Percentiles rank a stretch among this genome's conserved stretches.
These are phyloP conservation scores for Tricholoma flavovirens DNA, from an alignment of 768 basidiomycete genomes.

Conservation along the genomic window DNA sequence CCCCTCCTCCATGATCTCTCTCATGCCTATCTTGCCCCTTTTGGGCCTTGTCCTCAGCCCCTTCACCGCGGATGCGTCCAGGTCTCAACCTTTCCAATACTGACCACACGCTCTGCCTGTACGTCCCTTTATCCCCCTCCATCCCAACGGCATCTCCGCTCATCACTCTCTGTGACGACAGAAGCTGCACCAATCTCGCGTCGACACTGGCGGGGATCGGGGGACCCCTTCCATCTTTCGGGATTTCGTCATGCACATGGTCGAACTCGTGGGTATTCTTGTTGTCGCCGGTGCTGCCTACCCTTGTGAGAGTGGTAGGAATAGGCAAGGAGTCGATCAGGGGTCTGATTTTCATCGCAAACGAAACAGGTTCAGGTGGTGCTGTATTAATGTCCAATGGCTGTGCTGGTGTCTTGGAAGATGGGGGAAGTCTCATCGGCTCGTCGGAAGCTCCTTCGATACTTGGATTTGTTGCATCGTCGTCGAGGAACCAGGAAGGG, in stretches of 20 bases:
- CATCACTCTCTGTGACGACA: slow-evolving; percentile 62
- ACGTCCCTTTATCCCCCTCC: slow-evolving; percentile 8
- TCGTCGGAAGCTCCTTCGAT: neutral
- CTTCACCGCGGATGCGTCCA: neutral
- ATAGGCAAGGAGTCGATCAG: slow-evolving; percentile 33
- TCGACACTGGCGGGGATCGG: slow-evolving; percentile 41
- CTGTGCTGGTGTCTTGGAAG: neutral
- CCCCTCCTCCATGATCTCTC: slow-evolving; percentile 42
- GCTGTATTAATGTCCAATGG: neutral
- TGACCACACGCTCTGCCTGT: slow-evolving; percentile 50
- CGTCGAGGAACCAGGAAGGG: slow-evolving; percentile 41
- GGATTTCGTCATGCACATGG: neutral
- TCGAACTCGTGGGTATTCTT: slow-evolving; percentile 2
- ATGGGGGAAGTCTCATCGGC: neutral
- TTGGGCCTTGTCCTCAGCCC: slow-evolving; percentile 14
- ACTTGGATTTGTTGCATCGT: slow-evolving; percentile 14
- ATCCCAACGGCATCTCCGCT: slow-evolving; percentile 39
- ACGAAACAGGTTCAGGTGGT: slow-evolving; percentile 28
- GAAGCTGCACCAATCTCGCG: slow-evolving; percentile 39
- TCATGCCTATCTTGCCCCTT: slow-evolving; percentile 15
- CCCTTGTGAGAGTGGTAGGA: slow-evolving; percentile 22
- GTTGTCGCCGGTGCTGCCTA: slow-evolving; percentile 2
- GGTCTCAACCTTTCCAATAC: slow-evolving; percentile 46
- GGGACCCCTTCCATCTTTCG: slow-evolving; percentile 26
- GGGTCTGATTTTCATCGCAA: slow-evolving; percentile 30